Base-by-base conservation (phyloP, 495 filamentous ascomycete species). In the Penicillium bialowiezense region DNA sequence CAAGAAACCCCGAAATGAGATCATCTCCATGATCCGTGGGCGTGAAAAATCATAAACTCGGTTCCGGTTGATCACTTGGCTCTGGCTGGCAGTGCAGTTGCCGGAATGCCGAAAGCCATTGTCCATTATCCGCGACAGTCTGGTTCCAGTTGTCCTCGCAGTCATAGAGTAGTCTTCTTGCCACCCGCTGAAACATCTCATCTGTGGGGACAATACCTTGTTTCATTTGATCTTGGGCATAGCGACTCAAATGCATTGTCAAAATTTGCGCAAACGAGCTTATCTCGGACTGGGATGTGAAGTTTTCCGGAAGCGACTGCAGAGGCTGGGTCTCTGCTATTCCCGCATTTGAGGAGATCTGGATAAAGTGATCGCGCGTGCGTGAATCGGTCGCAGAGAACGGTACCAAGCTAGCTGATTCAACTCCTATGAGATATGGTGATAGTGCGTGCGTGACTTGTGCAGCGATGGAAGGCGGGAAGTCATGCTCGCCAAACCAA, bases 401-500 rank as follows among this genome's bases (percentile, higher is more conserved):
- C 3, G 65, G 67, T 1, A 65, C 50, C 21, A 65, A 23, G 12
- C 45, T 61, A 0, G 36, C 38, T 2, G 62, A 54, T 24, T 67
- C 66, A 5, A 50, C 49, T 7, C 40, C 61, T 21, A 70, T 63
- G 21, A 69, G 36, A 53, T 64, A 84, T 20, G 80, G 79, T 14
- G 82, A 81, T 48, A 86, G 76, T 20, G 78, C 76, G 57, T 84
- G 82, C 57, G 81, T 81, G 43, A 86, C 75, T 63, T 83, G 70
- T 47, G 78, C 75, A 28, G 82, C 70, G 37, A 87, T 75, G n/a
- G 72, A 73, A 6, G 68, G 67, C 40, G 84, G 79, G 49, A 87
- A 86, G 63, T 81, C 84, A 77, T 83, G 85, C 56, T 82, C 82
- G 56, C 83, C 83, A 64, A 76, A 77, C 84, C 84, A 87, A 50